These are phyloP conservation scores for Penicillium canariense DNA, from an alignment of 495 filamentous ascomycete genomes.

Conservation along the genomic window DNA sequence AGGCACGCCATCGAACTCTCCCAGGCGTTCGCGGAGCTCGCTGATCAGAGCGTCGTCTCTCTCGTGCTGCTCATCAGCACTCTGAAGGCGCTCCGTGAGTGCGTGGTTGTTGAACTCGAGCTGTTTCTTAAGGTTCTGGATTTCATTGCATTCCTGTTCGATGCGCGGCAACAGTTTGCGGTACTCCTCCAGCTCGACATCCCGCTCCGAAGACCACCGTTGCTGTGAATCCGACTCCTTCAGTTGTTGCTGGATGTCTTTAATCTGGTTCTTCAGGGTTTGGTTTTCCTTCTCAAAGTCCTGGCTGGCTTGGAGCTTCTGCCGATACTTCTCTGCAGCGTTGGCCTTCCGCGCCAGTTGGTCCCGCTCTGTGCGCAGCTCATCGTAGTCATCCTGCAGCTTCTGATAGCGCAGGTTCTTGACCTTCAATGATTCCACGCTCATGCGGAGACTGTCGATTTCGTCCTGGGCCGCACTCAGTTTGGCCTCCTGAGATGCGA, in stretches of 20 bases:
- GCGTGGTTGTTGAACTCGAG: conserved; percentile 58
- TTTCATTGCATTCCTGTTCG: conserved; percentile 60
- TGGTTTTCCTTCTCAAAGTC: conserved; percentile 70
- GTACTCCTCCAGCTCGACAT: conserved; percentile 60
- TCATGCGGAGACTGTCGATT: conserved; percentile 41
- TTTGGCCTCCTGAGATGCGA: conserved; percentile 57
- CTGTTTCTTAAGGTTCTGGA: conserved; percentile 54
- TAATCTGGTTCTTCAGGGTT: conserved; percentile 58
- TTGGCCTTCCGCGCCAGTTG: conserved; percentile 79
- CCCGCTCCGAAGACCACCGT: conserved; percentile 43
- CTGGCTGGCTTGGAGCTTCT: conserved; percentile 71
- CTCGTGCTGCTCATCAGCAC: conserved; percentile 53
- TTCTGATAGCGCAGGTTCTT: conserved; percentile 52
- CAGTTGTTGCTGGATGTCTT: conserved; percentile 54
- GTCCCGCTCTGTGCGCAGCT: conserved; percentile 69
- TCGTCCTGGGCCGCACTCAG: conserved; percentile 47
- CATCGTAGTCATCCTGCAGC: conserved; percentile 64
- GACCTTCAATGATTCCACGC: conserved; percentile 39
- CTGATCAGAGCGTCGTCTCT: conserved; percentile 53
- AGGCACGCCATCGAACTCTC: conserved; percentile 48
- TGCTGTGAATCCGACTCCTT: conserved; percentile 52
- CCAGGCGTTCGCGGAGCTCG: conserved; percentile 53
- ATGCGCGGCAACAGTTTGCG: conserved; percentile 54
- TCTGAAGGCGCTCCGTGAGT: conserved; percentile 52
- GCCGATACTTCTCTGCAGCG: conserved; percentile 67